Percentiles rank a stretch among this genome's conserved stretches.
Evolutionary conservation across 2,329 filamentous ascomycete genomes (phyloP).

Genomic region (Diaporthe velutina): DNA sequence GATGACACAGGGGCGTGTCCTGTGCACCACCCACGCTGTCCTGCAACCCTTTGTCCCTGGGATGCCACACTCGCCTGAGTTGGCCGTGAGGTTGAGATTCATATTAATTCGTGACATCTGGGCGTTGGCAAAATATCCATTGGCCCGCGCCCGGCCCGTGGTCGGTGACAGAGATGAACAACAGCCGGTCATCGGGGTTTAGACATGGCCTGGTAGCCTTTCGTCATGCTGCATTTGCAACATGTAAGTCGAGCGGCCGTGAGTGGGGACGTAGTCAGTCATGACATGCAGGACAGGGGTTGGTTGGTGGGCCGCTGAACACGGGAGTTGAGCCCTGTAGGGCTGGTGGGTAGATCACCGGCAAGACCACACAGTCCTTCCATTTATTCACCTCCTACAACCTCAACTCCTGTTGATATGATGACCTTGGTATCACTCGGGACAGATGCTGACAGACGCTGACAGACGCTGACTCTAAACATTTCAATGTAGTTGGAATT

Average conservation of each 20-base stretch:
- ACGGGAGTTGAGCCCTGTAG: no score
- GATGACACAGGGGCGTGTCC: not conserved
- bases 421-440: not conserved
- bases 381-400: not conserved
- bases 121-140: not conserved
- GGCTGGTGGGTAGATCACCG: no score
- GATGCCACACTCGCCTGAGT: not conserved
- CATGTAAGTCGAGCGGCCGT: not conserved
- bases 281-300: not conserved
- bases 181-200: not conserved
- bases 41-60: not conserved
- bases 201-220: not conserved
- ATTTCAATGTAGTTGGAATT: not conserved
- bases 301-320: no score
- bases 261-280: not conserved
- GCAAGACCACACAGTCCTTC: not conserved
- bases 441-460: not conserved
- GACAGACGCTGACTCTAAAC: not conserved
- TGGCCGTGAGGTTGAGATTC: not conserved
- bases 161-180: not conserved
- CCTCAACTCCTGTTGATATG: not conserved
- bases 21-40: not conserved
- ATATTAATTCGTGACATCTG: not conserved
- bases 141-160: no score
- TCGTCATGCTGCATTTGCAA: not conserved